Evolutionary conservation across 2,329 filamentous ascomycete species (phyloP).

Genomic region (Pseudogymnoascus sp.): DNA sequence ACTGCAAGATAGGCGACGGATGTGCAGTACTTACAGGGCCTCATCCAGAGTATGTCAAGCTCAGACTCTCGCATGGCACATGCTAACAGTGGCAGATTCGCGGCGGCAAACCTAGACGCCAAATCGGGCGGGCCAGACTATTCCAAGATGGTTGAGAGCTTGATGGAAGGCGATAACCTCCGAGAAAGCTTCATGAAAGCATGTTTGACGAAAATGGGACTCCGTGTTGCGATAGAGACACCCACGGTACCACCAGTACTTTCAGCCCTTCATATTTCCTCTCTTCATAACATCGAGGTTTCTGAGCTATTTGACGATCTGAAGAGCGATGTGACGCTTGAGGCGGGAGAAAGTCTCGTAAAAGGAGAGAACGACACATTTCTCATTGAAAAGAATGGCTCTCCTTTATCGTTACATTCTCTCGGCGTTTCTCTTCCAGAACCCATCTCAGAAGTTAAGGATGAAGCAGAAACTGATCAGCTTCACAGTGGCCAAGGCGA

Average conservation of each 20-base stretch:
- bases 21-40: constrained; percentile 73
- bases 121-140: constrained; percentile 62
- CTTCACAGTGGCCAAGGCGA: constrained; percentile 33
- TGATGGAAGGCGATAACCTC: constrained; percentile 60
- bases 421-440: constrained; percentile 43
- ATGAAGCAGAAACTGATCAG: constrained; percentile 10
- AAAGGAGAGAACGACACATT: constrained; percentile 79
- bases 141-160: constrained; percentile 54
- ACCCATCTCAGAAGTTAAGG: constrained; percentile 14
- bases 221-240: constrained; percentile 65
- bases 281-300: constrained; percentile 54
- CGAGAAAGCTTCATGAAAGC: constrained; percentile 70
- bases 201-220: constrained; percentile 68
- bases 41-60: constrained; percentile 70
- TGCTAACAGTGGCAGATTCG: constrained; percentile 54
- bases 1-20: constrained; percentile 74
- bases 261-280: constrained; percentile 74
- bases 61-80: background rate
- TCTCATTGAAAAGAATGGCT: constrained; percentile 58
- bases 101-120: constrained; percentile 64
- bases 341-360: constrained; percentile 62
- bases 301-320: constrained; percentile 57
- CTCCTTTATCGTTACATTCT: constrained; percentile 48
- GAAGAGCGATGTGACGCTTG: constrained; percentile 53
- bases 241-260: constrained; percentile 56